phyloP scores from a whole-genome alignment of 768 basidiomycete species.

The Lyophyllum atratum region DNA sequence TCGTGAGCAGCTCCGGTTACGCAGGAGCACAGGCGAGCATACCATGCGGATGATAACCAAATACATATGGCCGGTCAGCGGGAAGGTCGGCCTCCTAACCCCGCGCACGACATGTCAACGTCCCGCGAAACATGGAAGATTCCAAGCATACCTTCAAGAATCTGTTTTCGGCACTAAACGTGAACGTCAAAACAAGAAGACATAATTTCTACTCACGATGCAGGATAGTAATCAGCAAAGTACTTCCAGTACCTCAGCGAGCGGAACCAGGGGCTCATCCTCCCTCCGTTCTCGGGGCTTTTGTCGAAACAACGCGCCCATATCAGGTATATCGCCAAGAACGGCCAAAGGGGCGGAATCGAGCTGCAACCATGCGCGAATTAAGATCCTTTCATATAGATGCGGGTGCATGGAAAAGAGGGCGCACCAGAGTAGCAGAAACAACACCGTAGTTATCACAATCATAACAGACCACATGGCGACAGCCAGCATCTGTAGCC shows the following conservation, averaged over 20 bases:
- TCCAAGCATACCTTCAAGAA: constrained; percentile 47
- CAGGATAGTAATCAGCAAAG: constrained; percentile 91
- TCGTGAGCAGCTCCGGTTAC: constrained; percentile 8
- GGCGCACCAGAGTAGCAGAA: constrained; percentile 82
- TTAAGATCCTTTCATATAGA: background rate
- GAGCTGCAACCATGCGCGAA: constrained; percentile 53
- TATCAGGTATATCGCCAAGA: constrained; percentile 71
- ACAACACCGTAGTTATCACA: constrained; percentile 61
- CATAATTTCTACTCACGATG: constrained; percentile 61
- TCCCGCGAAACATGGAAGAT: background rate
- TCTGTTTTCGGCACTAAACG: constrained; percentile 24
- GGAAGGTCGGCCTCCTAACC: constrained; percentile 86
- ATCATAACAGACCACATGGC: constrained; percentile 87
- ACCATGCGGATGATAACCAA: constrained; percentile 99
- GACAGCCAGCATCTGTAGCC: constrained; percentile 88
- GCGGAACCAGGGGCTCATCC: constrained; percentile 76
- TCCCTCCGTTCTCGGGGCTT: constrained; percentile 71
- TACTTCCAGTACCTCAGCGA: constrained; percentile 76
- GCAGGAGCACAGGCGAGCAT: constrained; percentile 19
- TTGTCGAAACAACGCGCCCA: constrained; percentile 81
- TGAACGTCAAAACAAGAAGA: constrained; percentile 23
- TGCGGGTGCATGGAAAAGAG: background rate
- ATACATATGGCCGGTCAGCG: constrained; percentile 90
- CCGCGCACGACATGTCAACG: constrained; percentile 17
- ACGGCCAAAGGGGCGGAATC: constrained; percentile 85